Conservation (phyloP, 352 stramenopile genomes). For the Phytophthora crassamura region DNA sequence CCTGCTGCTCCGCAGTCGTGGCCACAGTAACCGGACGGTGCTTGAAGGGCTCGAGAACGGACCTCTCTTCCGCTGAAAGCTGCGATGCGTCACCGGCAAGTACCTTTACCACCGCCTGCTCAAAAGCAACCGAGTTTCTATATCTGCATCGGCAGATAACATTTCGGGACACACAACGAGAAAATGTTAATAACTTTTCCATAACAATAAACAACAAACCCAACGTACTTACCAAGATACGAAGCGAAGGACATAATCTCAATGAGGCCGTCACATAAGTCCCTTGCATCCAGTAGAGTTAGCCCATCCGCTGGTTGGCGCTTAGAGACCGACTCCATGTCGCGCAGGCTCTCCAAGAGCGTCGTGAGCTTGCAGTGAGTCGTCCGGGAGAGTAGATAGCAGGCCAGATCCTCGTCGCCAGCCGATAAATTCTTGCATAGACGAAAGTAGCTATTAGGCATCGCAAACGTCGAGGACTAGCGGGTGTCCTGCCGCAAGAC, state of each 20-base stretch:
- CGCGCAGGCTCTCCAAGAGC: neutral
- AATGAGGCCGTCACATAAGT: neutral
- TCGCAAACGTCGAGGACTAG: neutral
- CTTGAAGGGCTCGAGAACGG: neutral
- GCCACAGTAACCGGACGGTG: neutral
- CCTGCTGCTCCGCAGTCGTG: neutral
- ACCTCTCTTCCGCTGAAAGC: neutral
- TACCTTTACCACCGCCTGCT: slow-evolving; percentile 1
- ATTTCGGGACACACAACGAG: neutral
- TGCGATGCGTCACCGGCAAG: neutral
- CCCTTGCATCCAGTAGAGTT: neutral
- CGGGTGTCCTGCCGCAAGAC: neutral
- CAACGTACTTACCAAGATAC: neutral
- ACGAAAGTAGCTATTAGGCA: neutral
- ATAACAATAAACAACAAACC: neutral
- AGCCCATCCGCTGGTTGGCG: neutral
- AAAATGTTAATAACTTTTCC: neutral
- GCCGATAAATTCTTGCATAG: neutral
- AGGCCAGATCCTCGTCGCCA: neutral
- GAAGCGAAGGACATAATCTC: neutral
- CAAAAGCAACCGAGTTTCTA: neutral
- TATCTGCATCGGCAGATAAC: neutral
- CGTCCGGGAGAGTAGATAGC: neutral
- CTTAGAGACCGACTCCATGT: neutral
- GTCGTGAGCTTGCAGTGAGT: neutral